Base-by-base conservation (phyloP, 1,139 yeast species). In the Suhomyces kunorum region DNA sequence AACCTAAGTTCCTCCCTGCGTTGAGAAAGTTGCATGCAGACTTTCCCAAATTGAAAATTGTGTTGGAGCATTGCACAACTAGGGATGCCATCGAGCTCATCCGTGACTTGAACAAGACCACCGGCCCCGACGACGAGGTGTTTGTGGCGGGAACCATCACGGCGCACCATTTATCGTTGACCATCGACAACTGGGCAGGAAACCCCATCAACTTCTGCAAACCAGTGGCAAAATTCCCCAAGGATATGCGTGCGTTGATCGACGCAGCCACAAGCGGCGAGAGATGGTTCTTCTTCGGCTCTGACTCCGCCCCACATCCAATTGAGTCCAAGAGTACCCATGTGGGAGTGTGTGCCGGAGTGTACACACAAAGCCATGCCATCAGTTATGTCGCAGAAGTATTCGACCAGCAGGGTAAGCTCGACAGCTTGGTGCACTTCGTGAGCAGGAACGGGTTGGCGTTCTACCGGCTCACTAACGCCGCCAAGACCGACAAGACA, bases 241-340 rank as follows among this genome's bases (percentile, higher is more conserved):
- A 69, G 22, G 98, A 92, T 58, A 79, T 86, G 54, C 71, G 80
- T 39, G 92, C 96, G 1, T 68, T 92, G 39, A 76, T 92, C 9
- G 74, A 71, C 28, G 98, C 98, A 25, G 98, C 98, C 3, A 83
- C 87, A 8, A 82, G 94, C 1, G 98, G 98, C 7, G 82, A 85
- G 51, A 88, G 95, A 38, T 90, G 83, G 73, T 94, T 90, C 64
- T 88, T 92, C 68, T 90, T 90, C 57, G 99, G 99, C 5, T 87
- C 96, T 2, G 99, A 92, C 62, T 87, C 96, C 19, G 98, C 98
- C 14, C 98, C 98, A 26, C 98, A 92, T 61, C 95, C 96, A 11
- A 59, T 87, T 23, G 78, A 79, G 49, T 80, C 81, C 44, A 92
- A 92, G 64, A 74, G 87, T 30, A 83, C 78, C 47, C 90, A 82